Conservation (phyloP, 2,329 filamentous ascomycete species). For the Gaeumannomyces tritici region DNA sequence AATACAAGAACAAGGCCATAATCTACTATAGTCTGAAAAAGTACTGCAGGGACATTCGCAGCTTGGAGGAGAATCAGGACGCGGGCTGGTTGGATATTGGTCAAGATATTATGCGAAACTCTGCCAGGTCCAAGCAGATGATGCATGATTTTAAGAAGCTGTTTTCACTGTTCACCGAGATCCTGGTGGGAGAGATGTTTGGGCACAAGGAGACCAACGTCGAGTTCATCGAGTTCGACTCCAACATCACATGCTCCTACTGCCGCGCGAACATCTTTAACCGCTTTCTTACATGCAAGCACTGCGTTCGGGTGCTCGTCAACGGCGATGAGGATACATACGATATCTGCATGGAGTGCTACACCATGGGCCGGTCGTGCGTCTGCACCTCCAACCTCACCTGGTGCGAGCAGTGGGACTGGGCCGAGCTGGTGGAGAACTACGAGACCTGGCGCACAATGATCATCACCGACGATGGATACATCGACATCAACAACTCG, state of each 20-base stretch:
- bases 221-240: constrained; percentile 75
- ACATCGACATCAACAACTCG: constrained; percentile 53
- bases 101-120: constrained; percentile 31
- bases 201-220: constrained; percentile 59
- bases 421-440: constrained; percentile 65
- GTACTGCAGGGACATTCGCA: constrained; percentile 54
- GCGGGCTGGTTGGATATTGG: constrained; percentile 36
- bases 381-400: constrained; percentile 73
- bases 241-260: constrained; percentile 90
- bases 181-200: constrained; percentile 83
- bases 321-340: constrained; percentile 74
- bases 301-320: constrained; percentile 60
- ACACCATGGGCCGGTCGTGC: constrained; percentile 93
- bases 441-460: constrained; percentile 78
- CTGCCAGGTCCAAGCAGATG: constrained; percentile 50
- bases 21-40: constrained; percentile 79
- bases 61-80: constrained; percentile 34
- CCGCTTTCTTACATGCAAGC: constrained; percentile 83
- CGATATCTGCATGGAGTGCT: constrained; percentile 97
- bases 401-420: constrained; percentile 91
- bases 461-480: constrained; percentile 65
- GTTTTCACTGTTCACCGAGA: constrained; percentile 66
- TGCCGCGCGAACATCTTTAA: constrained; percentile 97
- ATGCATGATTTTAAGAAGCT: constrained; percentile 74
- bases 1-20: constrained; percentile 98